These are phyloP conservation scores for Paraconiothyrium brasiliense DNA, from an alignment of 2,329 filamentous ascomycete species.

Conservation along the genomic window DNA sequence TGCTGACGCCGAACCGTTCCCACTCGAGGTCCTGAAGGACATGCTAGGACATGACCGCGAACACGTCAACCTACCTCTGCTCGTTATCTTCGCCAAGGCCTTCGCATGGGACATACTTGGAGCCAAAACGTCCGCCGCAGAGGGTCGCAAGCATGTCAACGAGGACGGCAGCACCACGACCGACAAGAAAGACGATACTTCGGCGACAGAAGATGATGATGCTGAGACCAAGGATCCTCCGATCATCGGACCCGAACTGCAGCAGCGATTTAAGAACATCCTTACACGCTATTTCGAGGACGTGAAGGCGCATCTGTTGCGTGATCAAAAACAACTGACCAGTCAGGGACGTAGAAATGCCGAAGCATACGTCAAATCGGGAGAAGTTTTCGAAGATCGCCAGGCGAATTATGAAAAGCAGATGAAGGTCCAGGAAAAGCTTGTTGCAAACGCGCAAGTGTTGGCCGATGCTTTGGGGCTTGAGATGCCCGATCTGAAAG, in stretches of 20 bases:
- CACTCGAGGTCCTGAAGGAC: constrained; percentile 96
- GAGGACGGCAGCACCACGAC: constrained; percentile 76
- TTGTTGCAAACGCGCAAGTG: constrained; percentile 88
- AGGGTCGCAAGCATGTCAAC: constrained; percentile 84
- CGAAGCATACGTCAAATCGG: constrained; percentile 97
- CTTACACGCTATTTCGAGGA: constrained; percentile 91
- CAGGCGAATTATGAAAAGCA: constrained; percentile 96
- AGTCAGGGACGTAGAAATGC: constrained; percentile 93
- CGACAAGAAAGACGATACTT: constrained; percentile 62
- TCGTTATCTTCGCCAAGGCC: constrained; percentile 94
- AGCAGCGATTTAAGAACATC: constrained; percentile 86
- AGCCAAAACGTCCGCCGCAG: constrained; percentile 73
- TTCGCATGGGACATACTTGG: constrained; percentile 97
- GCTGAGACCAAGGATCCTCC: constrained; percentile 72
- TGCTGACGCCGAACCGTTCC: constrained; percentile 86
- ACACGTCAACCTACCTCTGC: constrained; percentile 86
- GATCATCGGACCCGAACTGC: constrained; percentile 78
- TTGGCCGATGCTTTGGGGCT: constrained; percentile 86
- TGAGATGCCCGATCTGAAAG: constrained; percentile 93
- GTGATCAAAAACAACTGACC: constrained; percentile 90
- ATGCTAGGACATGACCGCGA: constrained; percentile 92
- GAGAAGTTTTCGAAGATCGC: constrained; percentile 96
- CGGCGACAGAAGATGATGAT: constrained; percentile 62
- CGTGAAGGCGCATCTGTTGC: constrained; percentile 84
- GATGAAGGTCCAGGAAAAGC: constrained; percentile 88